phyloP scores from a whole-genome alignment of 139 green algal genomes.

The Axilococcus clingmanii region DNA sequence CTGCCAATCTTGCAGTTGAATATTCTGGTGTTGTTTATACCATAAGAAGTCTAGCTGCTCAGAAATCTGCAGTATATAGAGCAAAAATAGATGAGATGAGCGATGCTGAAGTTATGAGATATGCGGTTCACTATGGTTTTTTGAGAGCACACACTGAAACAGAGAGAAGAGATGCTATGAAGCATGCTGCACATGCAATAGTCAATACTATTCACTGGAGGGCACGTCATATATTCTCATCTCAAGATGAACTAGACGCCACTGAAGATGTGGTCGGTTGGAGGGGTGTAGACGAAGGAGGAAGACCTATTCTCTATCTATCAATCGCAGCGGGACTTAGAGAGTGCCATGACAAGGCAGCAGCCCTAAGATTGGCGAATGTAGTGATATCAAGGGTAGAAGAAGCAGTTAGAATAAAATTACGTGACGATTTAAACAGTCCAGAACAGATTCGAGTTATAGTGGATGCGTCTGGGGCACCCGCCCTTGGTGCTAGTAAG shows the following conservation, averaged over 20 bases:
- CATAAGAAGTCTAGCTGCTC: no score
- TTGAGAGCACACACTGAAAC: slow-evolving; percentile 1
- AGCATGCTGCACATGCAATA: slow-evolving; percentile 1
- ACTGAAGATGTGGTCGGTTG: slow-evolving; percentile 19
- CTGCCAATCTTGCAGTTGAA: no score
- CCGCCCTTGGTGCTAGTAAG: slow-evolving; percentile 5
- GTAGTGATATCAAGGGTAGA: slow-evolving; percentile 16
- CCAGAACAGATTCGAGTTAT: slow-evolving; percentile 13
- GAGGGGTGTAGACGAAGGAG: neutral
- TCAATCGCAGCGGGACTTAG: slow-evolving; percentile 10
- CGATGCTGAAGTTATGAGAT: slow-evolving; percentile 24
- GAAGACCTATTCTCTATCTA: slow-evolving; percentile 14
- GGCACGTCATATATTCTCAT: slow-evolving; percentile 6
- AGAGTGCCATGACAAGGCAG: slow-evolving; percentile 8
- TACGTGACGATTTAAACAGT: neutral
- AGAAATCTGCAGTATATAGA: no score
- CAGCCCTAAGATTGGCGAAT: slow-evolving; percentile 13
- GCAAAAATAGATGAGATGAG: no score
- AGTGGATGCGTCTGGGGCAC: slow-evolving; percentile 14
- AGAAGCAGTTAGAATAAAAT: neutral
- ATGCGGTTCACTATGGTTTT: slow-evolving; percentile 14
- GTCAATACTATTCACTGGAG: slow-evolving; percentile 12
- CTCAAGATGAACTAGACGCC: neutral
- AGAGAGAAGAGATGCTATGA: slow-evolving; percentile 2
- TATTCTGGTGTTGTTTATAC: no score